Evolutionary conservation across 371 early-diverging fungal genomes (phyloP), one percentile per base, ranked within the genome.

Genomic region (Thermomucor indicae-seudaticae): DNA sequence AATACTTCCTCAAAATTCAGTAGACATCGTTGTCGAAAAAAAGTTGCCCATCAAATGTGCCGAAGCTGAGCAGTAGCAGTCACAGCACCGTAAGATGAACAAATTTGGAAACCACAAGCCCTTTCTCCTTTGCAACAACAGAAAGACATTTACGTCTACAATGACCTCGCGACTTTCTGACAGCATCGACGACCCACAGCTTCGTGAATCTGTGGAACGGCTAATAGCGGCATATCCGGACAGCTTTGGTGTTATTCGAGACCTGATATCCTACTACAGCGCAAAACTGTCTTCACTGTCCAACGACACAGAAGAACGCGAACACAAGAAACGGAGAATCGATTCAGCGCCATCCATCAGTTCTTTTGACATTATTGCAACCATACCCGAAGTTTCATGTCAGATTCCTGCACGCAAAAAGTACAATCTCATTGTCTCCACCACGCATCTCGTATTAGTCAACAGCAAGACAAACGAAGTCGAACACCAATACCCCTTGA

Each of bases 331-430:
- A 42, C 64, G 62, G 66, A 64, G 46, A 20, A 61, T 29, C 53
- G 61, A 22, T 27, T 44, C 20, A 19, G 5, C 47, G 7, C 17
- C 28, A 23, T 34, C 49, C 38, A 49, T 44, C 29, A 53, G 51
- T 19, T 48, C 54, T 29, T 25, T 28, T 8, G 17, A 22, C 5
- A 22, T 24, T 17, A 41, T 55, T 1, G 29, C 60, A 3, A 49
- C 57, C 32, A 49, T 62, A 7, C 32, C 39, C 14, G 73, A 70
- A 17, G 19, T 72, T 17, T 70, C 66, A 4, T 64, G 65, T 38
- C 66, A 64, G 35, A 42, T 54, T 3, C 71, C 75, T 17, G 61
- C 62, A 17, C 59, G 78, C 25, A 72, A 69, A 46, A 68, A 63
- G 43, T 60, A 55, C 27, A 65, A 63, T 34, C 45, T 68, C 5